Evolutionary conservation across 2,329 filamentous ascomycete species (phyloP).

Genomic region (Fusarium buharicum): DNA sequence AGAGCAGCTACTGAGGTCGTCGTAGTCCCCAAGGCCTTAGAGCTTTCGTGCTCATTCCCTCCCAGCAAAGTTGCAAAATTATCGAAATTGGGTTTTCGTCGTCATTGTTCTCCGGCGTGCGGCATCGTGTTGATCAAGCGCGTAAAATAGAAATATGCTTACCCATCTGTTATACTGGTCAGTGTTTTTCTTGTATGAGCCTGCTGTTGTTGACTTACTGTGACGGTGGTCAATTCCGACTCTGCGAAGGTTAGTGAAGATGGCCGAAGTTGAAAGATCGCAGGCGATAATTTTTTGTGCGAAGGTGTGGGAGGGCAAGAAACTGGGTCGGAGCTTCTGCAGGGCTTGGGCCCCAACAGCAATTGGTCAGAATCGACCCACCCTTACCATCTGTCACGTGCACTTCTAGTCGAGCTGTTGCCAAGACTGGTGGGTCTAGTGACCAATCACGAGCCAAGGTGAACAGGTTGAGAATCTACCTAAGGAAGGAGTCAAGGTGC

Average conservation of each 20-base stretch:
- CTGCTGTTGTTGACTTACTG: conserved; percentile 55
- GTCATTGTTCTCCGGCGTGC: conserved; percentile 37
- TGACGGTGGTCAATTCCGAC: conserved; percentile 60
- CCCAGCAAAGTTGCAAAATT: conserved; percentile 15
- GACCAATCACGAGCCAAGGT: conserved; percentile 40
- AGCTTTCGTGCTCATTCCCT: conserved; percentile 16
- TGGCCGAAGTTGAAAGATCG: conserved; percentile 53
- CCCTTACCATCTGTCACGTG: conserved; percentile 38
- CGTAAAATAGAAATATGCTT: conserved; percentile 55
- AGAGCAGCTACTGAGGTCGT: not conserved
- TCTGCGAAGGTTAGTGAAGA: conserved; percentile 54
- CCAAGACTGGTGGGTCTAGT: conserved; percentile 4
- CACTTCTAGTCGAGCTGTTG: not conserved
- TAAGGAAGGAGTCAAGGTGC: conserved; percentile 15
- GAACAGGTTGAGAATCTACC: conserved; percentile 26
- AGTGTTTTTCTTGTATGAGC: conserved; percentile 52
- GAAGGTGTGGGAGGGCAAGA: conserved; percentile 55
- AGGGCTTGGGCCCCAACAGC: conserved; percentile 52
- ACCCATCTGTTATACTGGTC: conserved; percentile 66
- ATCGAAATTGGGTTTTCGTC: conserved; percentile 38
- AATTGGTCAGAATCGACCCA: conserved; percentile 48
- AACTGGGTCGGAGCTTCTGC: conserved; percentile 43
- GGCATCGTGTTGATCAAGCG: conserved; percentile 40
- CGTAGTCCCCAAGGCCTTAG: not conserved
- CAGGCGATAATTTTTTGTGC: conserved; percentile 57